Conservation (phyloP, 768 basidiomycete species). For the Termitomyces heimii region DNA sequence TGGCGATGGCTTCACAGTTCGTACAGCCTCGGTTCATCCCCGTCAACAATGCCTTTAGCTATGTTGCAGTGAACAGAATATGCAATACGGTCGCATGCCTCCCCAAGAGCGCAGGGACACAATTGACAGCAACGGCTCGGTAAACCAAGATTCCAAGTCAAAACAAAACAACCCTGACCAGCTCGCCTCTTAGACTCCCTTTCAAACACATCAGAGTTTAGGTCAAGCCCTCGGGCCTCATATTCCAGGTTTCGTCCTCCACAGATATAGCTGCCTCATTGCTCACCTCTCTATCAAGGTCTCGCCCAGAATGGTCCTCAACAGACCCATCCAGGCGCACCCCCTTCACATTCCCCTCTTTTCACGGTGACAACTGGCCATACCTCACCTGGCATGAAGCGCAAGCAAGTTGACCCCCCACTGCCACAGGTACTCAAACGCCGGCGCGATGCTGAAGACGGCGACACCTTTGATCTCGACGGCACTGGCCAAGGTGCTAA, state of each 20-base stretch:
- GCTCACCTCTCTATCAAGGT: conserved; percentile 33
- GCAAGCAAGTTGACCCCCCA: conserved; percentile 43
- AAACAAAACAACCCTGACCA: conserved; percentile 21
- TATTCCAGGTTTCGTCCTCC: conserved; percentile 31
- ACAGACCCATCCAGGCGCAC: conserved; percentile 26
- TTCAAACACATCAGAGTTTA: conserved; percentile 52
- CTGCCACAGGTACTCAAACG: conserved; percentile 37
- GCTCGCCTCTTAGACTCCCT: conserved; percentile 37
- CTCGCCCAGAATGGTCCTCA: conserved; percentile 26
- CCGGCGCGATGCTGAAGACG: conserved; percentile 38
- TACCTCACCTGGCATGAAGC: conserved; percentile 37
- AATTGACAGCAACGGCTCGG: conserved; percentile 56
- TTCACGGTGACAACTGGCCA: conserved; percentile 27
- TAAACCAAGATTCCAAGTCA: conserved; percentile 29
- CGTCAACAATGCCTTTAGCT: conserved; percentile 14
- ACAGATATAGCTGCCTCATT: conserved; percentile 18
- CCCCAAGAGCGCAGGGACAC: conserved; percentile 47
- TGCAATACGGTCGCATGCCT: conserved; percentile 58
- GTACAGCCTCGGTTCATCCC: conserved; percentile 22
- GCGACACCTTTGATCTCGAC: conserved; percentile 38
- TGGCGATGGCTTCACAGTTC: conserved; percentile 36
- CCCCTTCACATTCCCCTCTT: conserved; percentile 31
- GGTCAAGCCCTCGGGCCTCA: conserved; percentile 57
- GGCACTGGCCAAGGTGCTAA: conserved; percentile 59
- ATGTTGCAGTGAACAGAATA: conserved; percentile 45